Base-by-base conservation (phyloP, 108 stramenopile species). In the Heterococcus sp. region DNA sequence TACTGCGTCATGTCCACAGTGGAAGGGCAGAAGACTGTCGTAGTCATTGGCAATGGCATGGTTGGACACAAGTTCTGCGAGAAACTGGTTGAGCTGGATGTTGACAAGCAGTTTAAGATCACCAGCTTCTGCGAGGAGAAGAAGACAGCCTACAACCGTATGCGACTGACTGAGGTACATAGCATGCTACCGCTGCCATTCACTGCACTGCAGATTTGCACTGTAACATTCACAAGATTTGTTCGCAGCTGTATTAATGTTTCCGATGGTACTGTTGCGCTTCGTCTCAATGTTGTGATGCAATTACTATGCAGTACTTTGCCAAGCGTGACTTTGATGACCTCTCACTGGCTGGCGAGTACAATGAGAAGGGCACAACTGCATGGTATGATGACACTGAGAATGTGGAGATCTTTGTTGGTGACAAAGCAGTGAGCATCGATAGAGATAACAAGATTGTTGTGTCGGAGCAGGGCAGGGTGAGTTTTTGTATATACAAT, bases 31-130 rank as follows among this genome's bases (percentile, higher is more conserved):
- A 65, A 78, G 39, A 78, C 78, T 2, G 71, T 78, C 0, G 78
- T 78, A 2, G 78, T 78, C 3, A 63, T 78, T 63, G 78, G 78
- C n/a, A 78, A 78, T 38, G 78, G 78, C 64, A 95, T 95, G 94
- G 93, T 94, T 1, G 95, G 95, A 5, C 95, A 95, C 87, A 90
- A 92, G 27, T 92, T 95, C 88, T 92, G 94, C 91, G 95, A 94
- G 77, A 92, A 93, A 32, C 83, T 94, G 32, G 69, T 94, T 74
- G 89, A 92, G 35, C 67, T 89, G 58, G 91, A 93, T 80, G 76
- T 76, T 5, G 83, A 90, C 26, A 66, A 73, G 40, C 75, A 85
- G 38, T 78, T 71, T 65, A 78, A 78, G 36, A 88, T 89, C 75
- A 85, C 94, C 26, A 82, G 91, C 66, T 95, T 95, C 87, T 94